These are phyloP conservation scores for Fusarium buharicum DNA, from an alignment of 2,329 filamentous ascomycete species.

Conservation along the genomic window DNA sequence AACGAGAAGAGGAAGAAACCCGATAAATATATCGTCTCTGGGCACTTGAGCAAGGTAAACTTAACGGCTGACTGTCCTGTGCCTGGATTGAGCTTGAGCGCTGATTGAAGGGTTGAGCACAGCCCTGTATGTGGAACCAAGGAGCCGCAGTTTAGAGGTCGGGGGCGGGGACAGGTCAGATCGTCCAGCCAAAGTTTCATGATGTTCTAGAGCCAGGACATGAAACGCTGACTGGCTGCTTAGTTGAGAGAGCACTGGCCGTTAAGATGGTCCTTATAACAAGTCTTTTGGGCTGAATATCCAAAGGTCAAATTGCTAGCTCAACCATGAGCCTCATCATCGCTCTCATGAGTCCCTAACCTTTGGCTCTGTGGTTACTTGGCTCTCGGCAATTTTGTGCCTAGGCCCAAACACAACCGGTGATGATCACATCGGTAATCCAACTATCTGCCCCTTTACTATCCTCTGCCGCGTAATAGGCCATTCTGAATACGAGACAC, in stretches of 20 bases:
- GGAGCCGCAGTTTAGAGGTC: constrained; percentile 30
- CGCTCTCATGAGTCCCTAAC: neutral
- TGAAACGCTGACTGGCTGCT: constrained; percentile 4
- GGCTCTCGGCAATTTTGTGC: constrained; percentile 28
- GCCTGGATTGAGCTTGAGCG: constrained; percentile 20
- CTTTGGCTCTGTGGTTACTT: constrained; percentile 13
- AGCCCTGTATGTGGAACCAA: constrained; percentile 43
- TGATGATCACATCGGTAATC: constrained; percentile 1
- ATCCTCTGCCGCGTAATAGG: neutral
- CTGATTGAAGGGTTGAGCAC: constrained; percentile 39
- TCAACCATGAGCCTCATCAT: neutral
- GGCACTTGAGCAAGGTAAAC: constrained; percentile 15
- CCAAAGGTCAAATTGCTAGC: too few species aligned
- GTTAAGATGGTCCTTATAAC: constrained; percentile 8
- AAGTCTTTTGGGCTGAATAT: too few species aligned
- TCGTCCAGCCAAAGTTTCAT: constrained; percentile 39
- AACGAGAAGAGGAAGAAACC: constrained; percentile 5
- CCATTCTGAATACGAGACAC: neutral
- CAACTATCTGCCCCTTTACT: constrained; percentile 1
- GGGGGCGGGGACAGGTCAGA: constrained; percentile 32
- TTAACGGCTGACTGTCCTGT: constrained; percentile 19
- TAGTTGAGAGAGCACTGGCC: neutral
- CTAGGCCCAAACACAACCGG: constrained; percentile 9
- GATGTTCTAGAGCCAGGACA: constrained; percentile 32
- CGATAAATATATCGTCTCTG: constrained; percentile 13